Conservation (phyloP, 2,329 filamentous ascomycete species). For the Neofusicoccum parvum region DNA sequence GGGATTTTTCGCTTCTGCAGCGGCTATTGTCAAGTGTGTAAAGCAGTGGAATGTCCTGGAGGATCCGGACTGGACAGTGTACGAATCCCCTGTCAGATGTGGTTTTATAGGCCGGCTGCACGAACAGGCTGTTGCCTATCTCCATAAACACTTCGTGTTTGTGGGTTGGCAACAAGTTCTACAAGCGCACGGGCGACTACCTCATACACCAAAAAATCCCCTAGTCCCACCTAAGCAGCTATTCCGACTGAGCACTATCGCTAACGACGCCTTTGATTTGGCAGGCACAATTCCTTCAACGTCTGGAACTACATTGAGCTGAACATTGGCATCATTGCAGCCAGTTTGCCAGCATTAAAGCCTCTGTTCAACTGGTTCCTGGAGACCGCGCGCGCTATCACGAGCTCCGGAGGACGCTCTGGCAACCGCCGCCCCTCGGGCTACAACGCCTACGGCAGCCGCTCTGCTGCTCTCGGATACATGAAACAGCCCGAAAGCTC, state of each 20-base stretch:
- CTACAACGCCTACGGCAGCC: slow-evolving; percentile 3
- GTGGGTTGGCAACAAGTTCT: no score
- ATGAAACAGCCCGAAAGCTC: slow-evolving; percentile 14
- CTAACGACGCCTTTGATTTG: slow-evolving; percentile 13
- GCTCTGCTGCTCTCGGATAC: slow-evolving; percentile 3
- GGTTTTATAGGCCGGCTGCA: no score
- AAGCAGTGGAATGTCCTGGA: slow-evolving; percentile 40
- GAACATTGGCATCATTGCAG: slow-evolving; percentile 47
- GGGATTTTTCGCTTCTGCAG: slow-evolving; percentile 44
- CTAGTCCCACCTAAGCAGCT: background rate
- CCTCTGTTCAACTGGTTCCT: slow-evolving; percentile 39
- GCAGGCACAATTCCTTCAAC: slow-evolving; percentile 40
- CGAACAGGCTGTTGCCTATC: no score
- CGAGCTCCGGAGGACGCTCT: slow-evolving; percentile 14
- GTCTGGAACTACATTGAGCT: slow-evolving; percentile 52
- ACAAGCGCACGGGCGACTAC: no score
- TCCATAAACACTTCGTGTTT: no score
- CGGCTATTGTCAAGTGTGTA: slow-evolving; percentile 47
- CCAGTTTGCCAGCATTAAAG: slow-evolving; percentile 44
- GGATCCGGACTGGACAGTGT: slow-evolving; percentile 39
- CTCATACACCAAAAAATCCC: no score
- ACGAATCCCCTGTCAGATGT: background rate
- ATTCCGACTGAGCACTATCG: background rate
- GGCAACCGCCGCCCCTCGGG: background rate
- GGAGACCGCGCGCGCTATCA: slow-evolving; percentile 32